phyloP scores from a whole-genome alignment of 2,329 filamentous ascomycete genomes.

The Dothistroma septosporum region DNA sequence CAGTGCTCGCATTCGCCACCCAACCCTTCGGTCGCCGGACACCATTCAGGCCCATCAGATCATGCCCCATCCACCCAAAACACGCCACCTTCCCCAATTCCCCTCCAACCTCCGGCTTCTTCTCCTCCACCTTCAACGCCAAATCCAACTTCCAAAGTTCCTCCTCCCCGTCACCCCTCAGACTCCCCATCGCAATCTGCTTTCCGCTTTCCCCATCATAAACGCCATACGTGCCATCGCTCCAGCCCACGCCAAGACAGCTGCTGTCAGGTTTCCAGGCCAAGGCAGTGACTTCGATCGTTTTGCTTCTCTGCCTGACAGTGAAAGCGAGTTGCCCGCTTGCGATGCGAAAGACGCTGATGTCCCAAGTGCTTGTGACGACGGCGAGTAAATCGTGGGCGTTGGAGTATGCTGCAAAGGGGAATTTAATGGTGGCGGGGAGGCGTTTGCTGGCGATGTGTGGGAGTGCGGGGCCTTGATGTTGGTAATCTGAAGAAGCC shows the following conservation, averaged over 20 bases:
- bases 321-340: conserved; percentile 68
- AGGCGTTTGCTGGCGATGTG: conserved; percentile 54
- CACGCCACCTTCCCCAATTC: conserved; percentile 10
- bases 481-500: neutral
- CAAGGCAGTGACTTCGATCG: conserved; percentile 35
- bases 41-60: conserved; percentile 23
- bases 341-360: conserved; percentile 75
- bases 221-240: conserved; percentile 59
- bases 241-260: conserved; percentile 73
- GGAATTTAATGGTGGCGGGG: conserved; percentile 51
- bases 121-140: conserved; percentile 3
- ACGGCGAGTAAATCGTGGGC: conserved; percentile 79
- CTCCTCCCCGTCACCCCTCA: conserved; percentile 5
- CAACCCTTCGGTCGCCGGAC: conserved; percentile 23
- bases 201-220: conserved; percentile 36
- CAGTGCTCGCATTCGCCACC: conserved; percentile 18
- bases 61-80: conserved; percentile 28
- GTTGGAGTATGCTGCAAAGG: conserved; percentile 70
- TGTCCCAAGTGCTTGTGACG: conserved; percentile 60
- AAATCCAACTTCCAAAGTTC: conserved; percentile 24
- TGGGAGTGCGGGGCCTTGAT: neutral
- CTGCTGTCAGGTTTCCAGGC: conserved; percentile 47
- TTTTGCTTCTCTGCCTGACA: conserved; percentile 38
- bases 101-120: neutral
- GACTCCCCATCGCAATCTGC: conserved; percentile 9